phyloP scores from a whole-genome alignment of 2,329 filamentous ascomycete genomes.

The Teratosphaeria gauchensis region DNA sequence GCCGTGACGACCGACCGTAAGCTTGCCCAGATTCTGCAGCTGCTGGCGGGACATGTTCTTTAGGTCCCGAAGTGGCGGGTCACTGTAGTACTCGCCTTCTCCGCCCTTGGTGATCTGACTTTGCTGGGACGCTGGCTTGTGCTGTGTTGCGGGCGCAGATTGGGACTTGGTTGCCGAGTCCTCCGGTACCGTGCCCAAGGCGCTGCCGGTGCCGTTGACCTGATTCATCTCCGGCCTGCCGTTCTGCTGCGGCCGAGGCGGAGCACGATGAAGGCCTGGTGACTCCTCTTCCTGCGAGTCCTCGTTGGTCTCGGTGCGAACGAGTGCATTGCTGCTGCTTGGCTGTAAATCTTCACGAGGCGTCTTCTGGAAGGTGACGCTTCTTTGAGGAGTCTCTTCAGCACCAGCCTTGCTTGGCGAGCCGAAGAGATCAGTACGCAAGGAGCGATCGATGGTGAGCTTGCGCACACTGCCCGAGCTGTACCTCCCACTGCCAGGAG shows the following conservation, averaged over 20 bases:
- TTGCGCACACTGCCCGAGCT: conserved; percentile 74
- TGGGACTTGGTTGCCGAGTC: conserved; percentile 33
- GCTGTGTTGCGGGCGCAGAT: conserved; percentile 4
- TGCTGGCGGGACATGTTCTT: conserved; percentile 70
- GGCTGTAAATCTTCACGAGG: conserved; percentile 27
- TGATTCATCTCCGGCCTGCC: conserved; percentile 53
- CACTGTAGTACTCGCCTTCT: conserved; percentile 79
- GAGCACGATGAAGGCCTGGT: conserved; percentile 44
- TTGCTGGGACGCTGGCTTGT: conserved; percentile 6
- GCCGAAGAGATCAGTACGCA: conserved; percentile 59
- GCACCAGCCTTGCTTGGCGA: conserved; percentile 8
- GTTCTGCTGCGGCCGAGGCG: conserved; percentile 34
- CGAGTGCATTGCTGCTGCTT: conserved; percentile 35
- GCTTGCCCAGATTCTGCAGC: conserved; percentile 61
- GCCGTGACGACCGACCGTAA: conserved; percentile 73
- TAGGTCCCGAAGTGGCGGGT: conserved; percentile 64
- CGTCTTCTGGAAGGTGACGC: conserved; percentile 80
- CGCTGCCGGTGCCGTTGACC: conserved; percentile 30
- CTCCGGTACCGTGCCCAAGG: conserved; percentile 66
- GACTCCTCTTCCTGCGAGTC: conserved; percentile 45
- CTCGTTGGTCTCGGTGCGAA: conserved; percentile 36
- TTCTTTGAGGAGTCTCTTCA: conserved; percentile 51
- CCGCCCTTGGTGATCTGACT: conserved; percentile 22
- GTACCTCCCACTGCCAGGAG: conserved; percentile 44
- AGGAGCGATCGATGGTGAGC: conserved; percentile 79